Base-by-base conservation (phyloP, 2,329 filamentous ascomycete species). In the Conoideocrella luteorostrata region DNA sequence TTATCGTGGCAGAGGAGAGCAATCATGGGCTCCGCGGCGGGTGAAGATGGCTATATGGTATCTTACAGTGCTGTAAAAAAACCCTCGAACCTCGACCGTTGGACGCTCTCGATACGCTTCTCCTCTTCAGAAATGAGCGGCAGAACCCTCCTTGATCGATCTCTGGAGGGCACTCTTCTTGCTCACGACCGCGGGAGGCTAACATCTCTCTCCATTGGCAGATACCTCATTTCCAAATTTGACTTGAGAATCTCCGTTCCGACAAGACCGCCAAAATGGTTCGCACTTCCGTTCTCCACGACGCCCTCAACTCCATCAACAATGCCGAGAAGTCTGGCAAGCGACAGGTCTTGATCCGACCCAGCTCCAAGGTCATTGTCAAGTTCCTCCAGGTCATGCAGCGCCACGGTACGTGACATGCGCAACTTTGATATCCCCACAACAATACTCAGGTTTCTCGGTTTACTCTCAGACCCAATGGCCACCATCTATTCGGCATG, bases 251-350 rank as follows among this genome's bases (percentile, higher is more conserved):
- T 88, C 84, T 88, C 78, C 65, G 58, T 60, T 50, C 53, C 51
- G 50, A 64, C 59, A 62, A 67, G 56, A 77, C 78, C 81, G 82
- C 69, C 82, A 96, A 86, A 70, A 98, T 98, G 91, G 90, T 96
- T 75, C 89, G 88, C 79, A 97, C 93, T 66, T 95, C 89, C 71
- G 93, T 97, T 67, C 90, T 98, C 74, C 94, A 97, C 82, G 93
- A 98, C 85, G 89, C 88, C 70, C 86, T 96, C 66, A 95, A 95
- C 73, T 80, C 83, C 79, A 97, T 98, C 86, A 98, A 98, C 89
- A 98, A 98, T 75, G 93, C 93, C 80, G 94, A 98, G 84, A 97
- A 98, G 86, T 80, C 87, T 63, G 93, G 93, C 78, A 97, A 97
- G 86, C 90, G 93, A 68, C 93, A 98, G 79, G 93, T 97, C 69